phyloP scores from a whole-genome alignment of 371 early-diverging fungal species.

The Polyrhizophydium stewartii region DNA sequence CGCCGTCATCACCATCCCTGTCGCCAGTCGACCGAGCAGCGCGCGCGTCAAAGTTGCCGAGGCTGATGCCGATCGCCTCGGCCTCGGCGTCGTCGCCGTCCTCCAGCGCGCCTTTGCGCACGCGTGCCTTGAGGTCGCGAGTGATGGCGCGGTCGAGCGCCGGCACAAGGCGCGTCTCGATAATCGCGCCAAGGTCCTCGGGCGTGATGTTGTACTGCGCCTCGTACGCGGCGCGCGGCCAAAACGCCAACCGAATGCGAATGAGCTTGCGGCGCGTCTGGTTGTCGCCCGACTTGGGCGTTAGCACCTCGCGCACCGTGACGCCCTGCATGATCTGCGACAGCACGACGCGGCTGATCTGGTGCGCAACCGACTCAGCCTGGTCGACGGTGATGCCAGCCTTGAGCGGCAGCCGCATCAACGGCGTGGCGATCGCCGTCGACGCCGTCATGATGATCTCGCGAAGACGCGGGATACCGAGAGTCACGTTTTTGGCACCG shows the following conservation, averaged over 20 bases:
- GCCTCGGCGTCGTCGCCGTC: constrained; percentile 20
- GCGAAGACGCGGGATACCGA: constrained; percentile 99
- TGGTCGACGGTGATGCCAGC: constrained; percentile 22
- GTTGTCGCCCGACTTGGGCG: constrained; percentile 16
- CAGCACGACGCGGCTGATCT: constrained; percentile 63
- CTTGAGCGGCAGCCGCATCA: constrained; percentile 84
- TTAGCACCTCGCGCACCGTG: constrained; percentile 36
- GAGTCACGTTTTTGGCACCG: constrained; percentile 98
- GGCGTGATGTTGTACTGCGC: constrained; percentile 73
- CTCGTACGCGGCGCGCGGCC: constrained; percentile 70
- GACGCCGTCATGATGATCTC: constrained; percentile 99
- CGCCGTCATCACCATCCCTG: constrained; percentile 24
- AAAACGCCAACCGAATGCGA: constrained; percentile 77
- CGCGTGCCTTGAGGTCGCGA: constrained; percentile 53
- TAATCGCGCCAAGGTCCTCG: constrained; percentile 62
- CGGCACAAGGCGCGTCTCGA: constrained; percentile 69
- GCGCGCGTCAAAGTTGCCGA: constrained; percentile 25
- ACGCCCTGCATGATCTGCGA: constrained; percentile 81
- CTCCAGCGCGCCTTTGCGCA: constrained; percentile 18
- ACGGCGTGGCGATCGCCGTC: constrained; percentile 90
- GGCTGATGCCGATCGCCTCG: constrained; percentile 37
- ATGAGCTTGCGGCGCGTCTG: constrained; percentile 46
- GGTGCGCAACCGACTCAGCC: constrained; percentile 20
- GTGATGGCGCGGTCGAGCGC: constrained; percentile 64
- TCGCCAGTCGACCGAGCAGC: not conserved